Percentiles rank a stretch among this genome's conserved stretches.
Conservation (phyloP, 805 yeast genomes). For the Candida piceae region DNA sequence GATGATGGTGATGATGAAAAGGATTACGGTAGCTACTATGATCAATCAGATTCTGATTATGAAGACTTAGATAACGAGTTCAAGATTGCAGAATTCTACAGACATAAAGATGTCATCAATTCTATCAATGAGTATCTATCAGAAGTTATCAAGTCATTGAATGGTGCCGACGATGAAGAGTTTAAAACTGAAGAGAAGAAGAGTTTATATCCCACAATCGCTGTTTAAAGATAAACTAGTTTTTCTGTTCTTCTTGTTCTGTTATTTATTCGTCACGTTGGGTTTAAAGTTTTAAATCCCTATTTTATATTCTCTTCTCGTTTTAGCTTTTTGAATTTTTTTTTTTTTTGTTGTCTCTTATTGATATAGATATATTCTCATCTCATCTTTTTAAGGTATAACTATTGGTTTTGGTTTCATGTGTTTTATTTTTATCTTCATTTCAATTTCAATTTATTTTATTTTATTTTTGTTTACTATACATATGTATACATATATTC, state of each 20-base stretch:
- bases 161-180: background rate
- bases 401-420: too few species aligned
- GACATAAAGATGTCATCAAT: slow-evolving; percentile 13
- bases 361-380: too few species aligned
- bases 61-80: slow-evolving; percentile 17
- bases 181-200: slow-evolving; percentile 1
- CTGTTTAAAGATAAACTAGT: too few species aligned
- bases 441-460: too few species aligned
- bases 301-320: too few species aligned
- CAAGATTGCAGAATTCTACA: slow-evolving; percentile 9
- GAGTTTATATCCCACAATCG: slow-evolving; percentile 17
- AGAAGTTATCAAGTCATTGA: too few species aligned
- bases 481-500: too few species aligned
- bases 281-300: background rate
- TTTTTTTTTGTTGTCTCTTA: background rate
- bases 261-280: background rate
- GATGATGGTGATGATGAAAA: slow-evolving; percentile 15
- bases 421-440: too few species aligned
- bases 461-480: too few species aligned
- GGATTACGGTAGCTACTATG: slow-evolving; percentile 16
- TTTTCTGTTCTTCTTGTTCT: background rate
- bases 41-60: slow-evolving; percentile 19
- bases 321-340: background rate
- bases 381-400: too few species aligned
- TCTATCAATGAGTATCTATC: slow-evolving; percentile 15